Evolutionary conservation across 2,329 filamentous ascomycete genomes (phyloP).

Genomic region (Colletotrichum tanaceti): DNA sequence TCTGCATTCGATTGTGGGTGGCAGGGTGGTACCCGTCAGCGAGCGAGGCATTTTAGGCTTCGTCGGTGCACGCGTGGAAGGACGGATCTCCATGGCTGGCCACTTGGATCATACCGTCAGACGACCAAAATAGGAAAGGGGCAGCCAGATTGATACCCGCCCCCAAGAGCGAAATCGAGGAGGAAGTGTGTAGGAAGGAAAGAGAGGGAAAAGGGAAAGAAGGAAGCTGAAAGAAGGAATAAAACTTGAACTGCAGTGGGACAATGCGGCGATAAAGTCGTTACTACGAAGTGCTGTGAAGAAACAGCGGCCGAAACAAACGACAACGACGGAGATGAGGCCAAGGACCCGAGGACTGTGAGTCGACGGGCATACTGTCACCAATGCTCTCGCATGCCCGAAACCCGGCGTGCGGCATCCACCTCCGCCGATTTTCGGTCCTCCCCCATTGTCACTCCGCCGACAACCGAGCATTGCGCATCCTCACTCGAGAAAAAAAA

Average conservation of each 20-base stretch:
- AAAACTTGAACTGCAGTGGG: background rate
- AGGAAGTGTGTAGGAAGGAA: too few species aligned
- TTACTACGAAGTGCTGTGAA: slow-evolving; percentile 32
- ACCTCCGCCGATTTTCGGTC: slow-evolving; percentile 39
- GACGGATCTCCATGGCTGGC: slow-evolving; percentile 4
- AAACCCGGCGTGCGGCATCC: slow-evolving; percentile 39
- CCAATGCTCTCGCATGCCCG: slow-evolving; percentile 36
- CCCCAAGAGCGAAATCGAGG: background rate
- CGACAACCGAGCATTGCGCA: slow-evolving; percentile 39
- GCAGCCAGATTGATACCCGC: slow-evolving; percentile 16
- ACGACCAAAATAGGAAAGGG: slow-evolving; percentile 2
- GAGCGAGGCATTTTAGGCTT: slow-evolving; percentile 23
- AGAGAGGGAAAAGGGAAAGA: too few species aligned
- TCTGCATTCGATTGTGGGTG: slow-evolving; percentile 24
- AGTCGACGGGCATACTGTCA: slow-evolving; percentile 14
- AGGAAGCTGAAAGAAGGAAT: too few species aligned
- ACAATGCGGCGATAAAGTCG: slow-evolving; percentile 30
- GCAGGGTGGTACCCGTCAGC: slow-evolving; percentile 26
- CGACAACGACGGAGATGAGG: slow-evolving; percentile 15
- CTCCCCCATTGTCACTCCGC: slow-evolving; percentile 40
- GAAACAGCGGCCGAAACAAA: slow-evolving; percentile 32
- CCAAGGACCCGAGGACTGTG: slow-evolving; percentile 11
- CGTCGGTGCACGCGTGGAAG: background rate
- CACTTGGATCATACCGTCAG: slow-evolving; percentile 21
- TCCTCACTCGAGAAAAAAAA: background rate